These are phyloP conservation scores for Mycena haematopus DNA, from an alignment of 768 basidiomycete genomes.

Conservation along the genomic window DNA sequence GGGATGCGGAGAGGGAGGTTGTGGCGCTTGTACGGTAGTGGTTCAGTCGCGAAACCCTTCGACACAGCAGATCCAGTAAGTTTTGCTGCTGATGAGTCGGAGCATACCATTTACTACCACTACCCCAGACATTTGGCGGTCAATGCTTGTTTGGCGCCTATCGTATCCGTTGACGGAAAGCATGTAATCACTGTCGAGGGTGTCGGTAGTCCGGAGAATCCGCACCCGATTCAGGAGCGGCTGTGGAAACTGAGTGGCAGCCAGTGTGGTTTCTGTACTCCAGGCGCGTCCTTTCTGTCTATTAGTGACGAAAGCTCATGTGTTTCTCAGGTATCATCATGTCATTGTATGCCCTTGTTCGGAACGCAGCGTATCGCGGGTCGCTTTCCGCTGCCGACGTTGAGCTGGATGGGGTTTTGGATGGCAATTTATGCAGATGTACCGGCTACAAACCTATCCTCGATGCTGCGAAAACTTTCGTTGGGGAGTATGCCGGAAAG, in stretches of 20 bases:
- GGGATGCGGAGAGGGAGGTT: conserved; percentile 31
- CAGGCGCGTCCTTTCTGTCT: conserved; percentile 5
- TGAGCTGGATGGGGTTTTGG: conserved; percentile 30
- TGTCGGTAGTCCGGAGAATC: conserved; percentile 27
- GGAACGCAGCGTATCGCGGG: conserved; percentile 32
- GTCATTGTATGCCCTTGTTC: conserved; percentile 29
- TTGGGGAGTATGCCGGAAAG: conserved; percentile 28
- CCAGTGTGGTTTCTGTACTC: conserved; percentile 32
- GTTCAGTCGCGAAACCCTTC: conserved; percentile 24
- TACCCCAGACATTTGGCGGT: conserved; percentile 26
- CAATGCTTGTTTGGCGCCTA: conserved; percentile 30
- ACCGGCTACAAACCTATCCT: conserved; percentile 31
- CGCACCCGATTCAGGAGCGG: conserved; percentile 30
- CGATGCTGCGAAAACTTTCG: conserved; percentile 32
- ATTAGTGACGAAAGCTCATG: neutral
- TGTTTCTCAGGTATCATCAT: conserved; percentile 27
- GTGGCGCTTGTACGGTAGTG: conserved; percentile 31
- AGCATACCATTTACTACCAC: neutral
- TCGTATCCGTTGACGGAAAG: conserved; percentile 30
- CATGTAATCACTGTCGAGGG: conserved; percentile 33
- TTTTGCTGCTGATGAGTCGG: too few species aligned
- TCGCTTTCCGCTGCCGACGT: conserved; percentile 28
- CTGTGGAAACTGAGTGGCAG: conserved; percentile 28
- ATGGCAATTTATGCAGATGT: conserved; percentile 31
- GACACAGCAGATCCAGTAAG: conserved; percentile 29